phyloP scores from a whole-genome alignment of 2,329 filamentous ascomycete genomes.

The Colletotrichum brevisporum region DNA sequence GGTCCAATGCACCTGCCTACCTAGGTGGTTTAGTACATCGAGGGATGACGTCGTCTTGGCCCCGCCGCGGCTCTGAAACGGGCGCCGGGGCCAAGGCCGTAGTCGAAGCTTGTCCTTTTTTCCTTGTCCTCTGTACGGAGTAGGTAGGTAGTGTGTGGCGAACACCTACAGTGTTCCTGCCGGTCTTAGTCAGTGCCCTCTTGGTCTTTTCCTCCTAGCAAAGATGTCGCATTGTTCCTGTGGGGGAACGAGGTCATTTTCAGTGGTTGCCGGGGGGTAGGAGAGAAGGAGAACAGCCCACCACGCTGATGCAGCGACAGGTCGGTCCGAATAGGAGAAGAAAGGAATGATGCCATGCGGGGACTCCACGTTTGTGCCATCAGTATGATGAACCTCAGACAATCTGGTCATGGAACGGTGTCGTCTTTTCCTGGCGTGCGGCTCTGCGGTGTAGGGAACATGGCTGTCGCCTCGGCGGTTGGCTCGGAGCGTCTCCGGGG shows the following conservation, averaged over 20 bases:
- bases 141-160: no score
- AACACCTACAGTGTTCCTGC: no score
- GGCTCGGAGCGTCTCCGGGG: constrained; percentile 29
- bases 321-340: constrained; percentile 32
- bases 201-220: no score
- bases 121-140: not conserved
- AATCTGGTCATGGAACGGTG: constrained; percentile 3
- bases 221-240: not conserved
- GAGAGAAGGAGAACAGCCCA: no score
- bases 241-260: not conserved
- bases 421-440: constrained; percentile 11
- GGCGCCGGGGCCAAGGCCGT: constrained; percentile 23
- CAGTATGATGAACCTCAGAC: constrained; percentile 26
- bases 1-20: no score
- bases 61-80: constrained; percentile 38
- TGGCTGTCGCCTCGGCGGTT: constrained; percentile 31
- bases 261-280: constrained; percentile 8
- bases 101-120: constrained; percentile 29
- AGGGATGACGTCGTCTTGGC: constrained; percentile 26
- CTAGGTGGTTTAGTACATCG: not conserved
- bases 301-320: not conserved
- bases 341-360: constrained; percentile 11
- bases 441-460: constrained; percentile 26
- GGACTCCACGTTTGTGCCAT: constrained; percentile 29
- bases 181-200: constrained; percentile 4